Evolutionary conservation across 2,329 filamentous ascomycete species (phyloP).

Genomic region (Colletotrichum kahawae): DNA sequence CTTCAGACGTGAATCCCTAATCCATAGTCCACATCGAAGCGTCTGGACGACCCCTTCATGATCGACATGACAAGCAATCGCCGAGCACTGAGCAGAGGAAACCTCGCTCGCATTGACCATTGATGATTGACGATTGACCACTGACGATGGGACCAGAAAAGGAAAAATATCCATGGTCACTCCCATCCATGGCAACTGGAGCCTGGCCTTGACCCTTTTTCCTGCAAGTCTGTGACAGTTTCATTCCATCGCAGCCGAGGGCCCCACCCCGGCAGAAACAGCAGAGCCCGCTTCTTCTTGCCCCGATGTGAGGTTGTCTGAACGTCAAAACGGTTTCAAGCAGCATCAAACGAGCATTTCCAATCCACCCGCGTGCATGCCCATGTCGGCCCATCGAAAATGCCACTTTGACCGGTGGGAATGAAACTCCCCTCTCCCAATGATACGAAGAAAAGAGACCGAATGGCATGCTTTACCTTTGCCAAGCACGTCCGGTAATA

Average conservation of each 20-base stretch:
- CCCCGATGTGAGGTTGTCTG: conserved; percentile 10
- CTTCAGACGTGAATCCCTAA: neutral
- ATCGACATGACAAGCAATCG: neutral
- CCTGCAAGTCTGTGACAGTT: neutral
- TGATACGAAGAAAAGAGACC: neutral
- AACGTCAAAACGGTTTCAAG: conserved; percentile 20
- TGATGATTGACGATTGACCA: neutral
- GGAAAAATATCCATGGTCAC: neutral
- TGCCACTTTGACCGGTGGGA: neutral
- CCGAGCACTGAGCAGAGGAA: neutral
- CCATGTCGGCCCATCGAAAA: neutral
- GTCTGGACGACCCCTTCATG: neutral
- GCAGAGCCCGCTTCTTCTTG: conserved; percentile 10
- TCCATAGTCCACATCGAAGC: neutral
- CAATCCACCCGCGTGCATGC: neutral
- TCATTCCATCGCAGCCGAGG: conserved; percentile 9
- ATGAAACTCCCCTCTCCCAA: neutral
- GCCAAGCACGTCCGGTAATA: conserved; percentile 9
- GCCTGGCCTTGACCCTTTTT: neutral
- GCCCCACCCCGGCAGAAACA: conserved; percentile 11
- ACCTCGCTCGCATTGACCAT: neutral
- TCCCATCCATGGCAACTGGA: neutral
- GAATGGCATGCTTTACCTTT: neutral
- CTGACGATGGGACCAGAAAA: neutral
- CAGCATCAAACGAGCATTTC: neutral